Conservation (phyloP, 2,329 filamentous ascomycete genomes). For the Endocalyx cinctus region DNA sequence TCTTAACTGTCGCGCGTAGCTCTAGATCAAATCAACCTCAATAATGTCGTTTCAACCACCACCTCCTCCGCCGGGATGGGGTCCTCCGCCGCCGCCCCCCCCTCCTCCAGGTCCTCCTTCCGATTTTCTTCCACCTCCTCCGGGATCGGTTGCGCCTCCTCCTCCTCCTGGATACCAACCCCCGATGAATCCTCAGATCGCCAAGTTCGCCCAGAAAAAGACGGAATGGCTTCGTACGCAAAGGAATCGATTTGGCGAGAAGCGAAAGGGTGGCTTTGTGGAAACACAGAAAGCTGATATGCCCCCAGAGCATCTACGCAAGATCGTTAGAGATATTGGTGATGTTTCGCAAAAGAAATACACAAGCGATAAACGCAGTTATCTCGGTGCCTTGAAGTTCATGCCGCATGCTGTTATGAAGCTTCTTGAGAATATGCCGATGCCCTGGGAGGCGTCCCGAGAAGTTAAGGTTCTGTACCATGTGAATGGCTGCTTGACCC, state of each 20-base stretch:
- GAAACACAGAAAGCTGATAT: constrained; percentile 98
- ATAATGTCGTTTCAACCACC: constrained; percentile 51
- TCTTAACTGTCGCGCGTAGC: constrained; percentile 21
- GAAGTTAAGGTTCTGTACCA: constrained; percentile 99
- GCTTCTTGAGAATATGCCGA: constrained; percentile 97
- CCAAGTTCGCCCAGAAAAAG: constrained; percentile 98
- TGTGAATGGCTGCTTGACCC: constrained; percentile 92
- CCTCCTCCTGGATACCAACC: constrained; percentile 84
- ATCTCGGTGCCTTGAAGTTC: constrained; percentile 94
- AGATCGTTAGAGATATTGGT: constrained; percentile 97
- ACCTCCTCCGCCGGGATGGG: constrained; percentile 56
- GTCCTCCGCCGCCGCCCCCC: constrained; percentile 43
- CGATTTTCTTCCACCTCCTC: constrained; percentile 52
- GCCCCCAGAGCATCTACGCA: constrained; percentile 95
- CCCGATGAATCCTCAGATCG: constrained; percentile 73
- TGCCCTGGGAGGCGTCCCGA: constrained; percentile 96
- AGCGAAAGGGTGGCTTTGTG: constrained; percentile 91
- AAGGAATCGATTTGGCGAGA: constrained; percentile 91
- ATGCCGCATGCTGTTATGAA: constrained; percentile 99
- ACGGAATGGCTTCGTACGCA: constrained; percentile 95
- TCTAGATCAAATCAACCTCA: too few relatives aligned
- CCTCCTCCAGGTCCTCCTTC: constrained; percentile 54
- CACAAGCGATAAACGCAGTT: constrained; percentile 96
- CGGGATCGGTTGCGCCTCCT: constrained; percentile 61
- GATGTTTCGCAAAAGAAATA: constrained; percentile 99